These are phyloP conservation scores for Hyphodiscus sp. DNA, from an alignment of 2,329 filamentous ascomycete species.

Conservation along the genomic window DNA sequence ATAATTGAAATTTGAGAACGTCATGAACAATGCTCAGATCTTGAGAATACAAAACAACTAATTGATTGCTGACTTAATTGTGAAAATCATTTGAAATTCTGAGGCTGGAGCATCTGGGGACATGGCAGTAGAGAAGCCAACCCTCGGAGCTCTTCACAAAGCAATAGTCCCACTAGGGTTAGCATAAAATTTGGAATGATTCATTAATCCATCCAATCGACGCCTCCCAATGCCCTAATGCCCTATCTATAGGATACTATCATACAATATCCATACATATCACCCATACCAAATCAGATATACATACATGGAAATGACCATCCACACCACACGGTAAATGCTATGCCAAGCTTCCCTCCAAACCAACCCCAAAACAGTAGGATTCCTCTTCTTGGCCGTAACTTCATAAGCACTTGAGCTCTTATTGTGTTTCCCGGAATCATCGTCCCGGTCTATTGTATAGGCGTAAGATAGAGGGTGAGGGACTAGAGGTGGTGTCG, in stretches of 20 bases:
- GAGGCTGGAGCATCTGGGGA: no score
- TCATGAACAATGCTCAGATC: no score
- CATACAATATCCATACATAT: background rate
- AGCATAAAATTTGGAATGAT: no score
- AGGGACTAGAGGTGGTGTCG: slow-evolving; percentile 16
- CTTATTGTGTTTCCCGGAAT: slow-evolving; percentile 1
- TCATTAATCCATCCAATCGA: background rate
- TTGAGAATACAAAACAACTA: no score
- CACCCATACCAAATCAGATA: slow-evolving; percentile 12
- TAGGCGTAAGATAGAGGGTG: slow-evolving; percentile 8
- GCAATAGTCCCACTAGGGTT: no score
- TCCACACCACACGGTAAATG: slow-evolving; percentile 53
- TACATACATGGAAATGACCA: slow-evolving; percentile 11
- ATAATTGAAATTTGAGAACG: no score
- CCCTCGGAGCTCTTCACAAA: no score
- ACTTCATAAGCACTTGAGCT: background rate
- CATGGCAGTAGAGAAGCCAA: no score
- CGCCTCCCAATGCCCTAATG: background rate
- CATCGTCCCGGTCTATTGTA: slow-evolving; percentile 9
- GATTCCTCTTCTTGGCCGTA: slow-evolving; percentile 20
- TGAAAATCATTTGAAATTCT: no score
- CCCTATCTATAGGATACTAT: background rate
- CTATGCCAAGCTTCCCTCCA: slow-evolving; percentile 55
- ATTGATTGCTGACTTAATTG: no score
- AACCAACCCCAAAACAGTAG: slow-evolving; percentile 41